Evolutionary conservation across 2,329 filamentous ascomycete species (phyloP).

Genomic region (Colletotrichum musicola): DNA sequence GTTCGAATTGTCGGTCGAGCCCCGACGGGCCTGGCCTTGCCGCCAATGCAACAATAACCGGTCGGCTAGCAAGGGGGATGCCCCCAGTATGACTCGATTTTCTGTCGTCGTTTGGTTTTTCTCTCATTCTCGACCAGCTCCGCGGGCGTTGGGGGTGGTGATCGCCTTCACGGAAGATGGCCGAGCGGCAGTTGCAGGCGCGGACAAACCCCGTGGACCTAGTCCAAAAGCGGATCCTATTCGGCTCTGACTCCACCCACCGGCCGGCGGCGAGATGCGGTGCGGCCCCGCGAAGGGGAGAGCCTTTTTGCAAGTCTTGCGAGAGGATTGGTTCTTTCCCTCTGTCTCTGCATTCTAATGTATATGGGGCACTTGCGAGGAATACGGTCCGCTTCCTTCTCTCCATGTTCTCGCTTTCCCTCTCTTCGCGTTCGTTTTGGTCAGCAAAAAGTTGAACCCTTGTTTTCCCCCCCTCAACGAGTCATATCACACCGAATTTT

Average conservation of each 20-base stretch:
- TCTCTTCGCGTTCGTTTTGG: not conserved
- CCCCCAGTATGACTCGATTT: constrained; percentile 31
- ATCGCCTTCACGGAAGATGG: constrained; percentile 34
- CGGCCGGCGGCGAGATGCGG: constrained; percentile 31
- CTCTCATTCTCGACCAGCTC: not conserved
- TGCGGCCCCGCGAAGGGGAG: not conserved
- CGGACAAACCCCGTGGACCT: constrained; percentile 27
- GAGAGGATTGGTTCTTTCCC: not conserved
- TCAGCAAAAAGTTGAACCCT: constrained; percentile 11
- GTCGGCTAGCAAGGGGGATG: not conserved
- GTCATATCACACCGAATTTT: constrained; percentile 22
- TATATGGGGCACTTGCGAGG: not conserved
- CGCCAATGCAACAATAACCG: constrained; percentile 1
- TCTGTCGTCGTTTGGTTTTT: not conserved
- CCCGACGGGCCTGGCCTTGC: constrained; percentile 30
- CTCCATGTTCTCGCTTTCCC: not conserved
- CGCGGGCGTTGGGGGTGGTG: constrained; percentile 18
- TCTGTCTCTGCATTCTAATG: not conserved
- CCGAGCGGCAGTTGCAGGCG: constrained; percentile 32
- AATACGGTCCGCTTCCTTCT: not conserved
- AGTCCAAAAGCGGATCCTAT: constrained; percentile 4
- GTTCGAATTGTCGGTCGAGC: constrained; percentile 24
- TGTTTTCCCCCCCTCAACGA: constrained; percentile 8
- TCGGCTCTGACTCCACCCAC: constrained; percentile 1
- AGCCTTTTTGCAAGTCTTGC: not conserved